Base-by-base conservation (phyloP, 2,329 filamentous ascomycete genomes). In the Cladophialophora chaetospira region DNA sequence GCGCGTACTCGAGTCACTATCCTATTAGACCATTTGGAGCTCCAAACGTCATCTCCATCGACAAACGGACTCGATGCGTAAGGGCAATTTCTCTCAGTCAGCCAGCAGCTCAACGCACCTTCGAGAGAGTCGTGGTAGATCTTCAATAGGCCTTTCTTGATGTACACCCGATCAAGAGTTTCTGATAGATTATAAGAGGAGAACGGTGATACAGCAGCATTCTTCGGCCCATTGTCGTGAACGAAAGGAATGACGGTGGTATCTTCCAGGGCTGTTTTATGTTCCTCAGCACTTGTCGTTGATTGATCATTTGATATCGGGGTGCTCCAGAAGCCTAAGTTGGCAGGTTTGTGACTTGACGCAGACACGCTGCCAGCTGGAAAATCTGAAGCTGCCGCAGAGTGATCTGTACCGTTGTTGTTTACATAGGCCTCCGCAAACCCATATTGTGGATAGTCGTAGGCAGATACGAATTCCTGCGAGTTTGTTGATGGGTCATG, bases 121-220 rank as follows among this genome's bases (percentile, higher is more conserved):
- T 63, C 60, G 17, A 63, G 42, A 1, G 60, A 55, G 28, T 63
- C 60, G 19, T 59, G 53, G 25, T 63, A 63, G 17, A 63, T 63
- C 28, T 49, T 48, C 11, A 51, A 33, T 29, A 63, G 36, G 44
- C 60, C 53, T 4, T 59, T 71, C 40, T 68, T 71, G 65, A 77
- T 67, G 15, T 71, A 67, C 1, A 69, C 65, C 29, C 70, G 74
- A 49, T 72, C 72, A 44, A 66, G 70, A 33, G 70, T 65, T 17
- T 65, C 67, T 3, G 72, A 63, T 15, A 73, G 65, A 47, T 70
- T 66, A 58, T 68, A 63, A 5, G 58, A 36, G 8, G 63, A 15
- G 25, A 57, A 26, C 13, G 57, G 48, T 21, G 48, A 57, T 1
- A 33, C 23, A 10, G 33, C 47, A 23, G 28, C 48, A 26, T 21